A percentile compares a stretch with the other conserved stretches of the same genome.
Conservation (phyloP, 345 rosid species). For the Moringa oleifera region DNA sequence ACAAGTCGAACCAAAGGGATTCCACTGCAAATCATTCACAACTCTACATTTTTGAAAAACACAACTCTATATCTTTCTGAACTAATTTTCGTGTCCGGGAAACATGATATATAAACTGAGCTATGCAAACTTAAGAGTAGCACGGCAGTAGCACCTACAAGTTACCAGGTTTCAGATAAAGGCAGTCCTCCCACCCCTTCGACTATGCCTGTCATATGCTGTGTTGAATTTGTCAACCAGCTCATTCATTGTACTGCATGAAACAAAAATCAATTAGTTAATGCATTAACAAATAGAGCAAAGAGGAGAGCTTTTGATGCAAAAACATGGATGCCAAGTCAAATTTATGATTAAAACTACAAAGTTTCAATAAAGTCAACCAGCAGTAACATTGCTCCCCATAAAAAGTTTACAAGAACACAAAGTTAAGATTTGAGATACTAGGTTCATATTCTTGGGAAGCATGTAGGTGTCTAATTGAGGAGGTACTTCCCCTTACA, state of each 20-base stretch:
- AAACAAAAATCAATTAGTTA: constrained; percentile 5
- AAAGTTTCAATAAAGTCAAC: background rate
- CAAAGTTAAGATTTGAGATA: no score
- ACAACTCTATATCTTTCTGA: background rate
- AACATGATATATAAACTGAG: background rate
- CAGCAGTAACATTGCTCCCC: background rate
- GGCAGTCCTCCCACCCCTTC: constrained; percentile 88
- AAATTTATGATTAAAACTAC: background rate
- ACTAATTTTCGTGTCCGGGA: background rate
- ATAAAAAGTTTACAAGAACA: constrained; percentile 2
- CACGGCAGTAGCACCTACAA: background rate
- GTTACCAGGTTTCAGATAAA: constrained; percentile 43
- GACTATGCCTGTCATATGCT: constrained; percentile 84
- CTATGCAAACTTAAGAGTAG: background rate
- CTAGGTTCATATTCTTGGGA: no score
- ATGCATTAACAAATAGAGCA: no score
- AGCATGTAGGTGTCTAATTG: no score
- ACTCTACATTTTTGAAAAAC: background rate
- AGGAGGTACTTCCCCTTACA: background rate
- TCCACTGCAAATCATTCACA: background rate
- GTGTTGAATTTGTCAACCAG: constrained; percentile 93
- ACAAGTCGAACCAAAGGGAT: background rate
- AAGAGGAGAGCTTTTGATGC: no score
- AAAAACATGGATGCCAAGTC: background rate
- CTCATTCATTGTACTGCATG: constrained; percentile 88